Evolutionary conservation across 2,329 filamentous ascomycete genomes (phyloP).

Genomic region (Cladosporium sp.): DNA sequence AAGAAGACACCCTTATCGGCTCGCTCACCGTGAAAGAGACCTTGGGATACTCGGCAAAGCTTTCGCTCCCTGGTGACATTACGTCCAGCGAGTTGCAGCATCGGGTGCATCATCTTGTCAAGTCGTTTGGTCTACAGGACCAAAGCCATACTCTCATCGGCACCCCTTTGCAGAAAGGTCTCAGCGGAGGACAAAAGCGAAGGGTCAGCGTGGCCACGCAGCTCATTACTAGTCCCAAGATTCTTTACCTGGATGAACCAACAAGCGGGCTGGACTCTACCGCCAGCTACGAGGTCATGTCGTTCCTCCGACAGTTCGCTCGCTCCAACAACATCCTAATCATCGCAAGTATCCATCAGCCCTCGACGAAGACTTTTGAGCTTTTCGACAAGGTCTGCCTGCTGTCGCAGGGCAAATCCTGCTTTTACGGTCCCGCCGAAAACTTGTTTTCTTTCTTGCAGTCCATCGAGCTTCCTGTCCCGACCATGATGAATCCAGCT

Average conservation of each 20-base stretch:
- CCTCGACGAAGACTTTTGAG: constrained; percentile 67
- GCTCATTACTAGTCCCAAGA: constrained; percentile 68
- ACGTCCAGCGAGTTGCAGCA: constrained; percentile 47
- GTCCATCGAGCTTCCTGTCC: constrained; percentile 53
- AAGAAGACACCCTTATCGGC: constrained; percentile 76
- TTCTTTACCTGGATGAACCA: constrained; percentile 75
- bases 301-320: constrained; percentile 59
- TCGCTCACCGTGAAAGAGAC: constrained; percentile 73
- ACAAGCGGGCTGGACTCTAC: constrained; percentile 75
- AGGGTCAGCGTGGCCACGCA: constrained; percentile 71
- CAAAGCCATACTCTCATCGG: constrained; percentile 67
- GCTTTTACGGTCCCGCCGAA: constrained; percentile 60
- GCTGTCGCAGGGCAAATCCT: constrained; percentile 60
- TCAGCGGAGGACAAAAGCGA: constrained; percentile 76
- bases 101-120: constrained; percentile 58
- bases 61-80: constrained; percentile 46
- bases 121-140: constrained; percentile 62
- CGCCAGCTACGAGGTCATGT: constrained; percentile 66
- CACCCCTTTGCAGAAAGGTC: constrained; percentile 71
- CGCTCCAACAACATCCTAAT: constrained; percentile 51
- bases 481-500: constrained; percentile 64
- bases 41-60: constrained; percentile 64
- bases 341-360: constrained; percentile 71
- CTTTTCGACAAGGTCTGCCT: constrained; percentile 71
- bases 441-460: constrained; percentile 54